Evolutionary conservation across 2,329 filamentous ascomycete genomes (phyloP).

Genomic region (Penicillium sp.): DNA sequence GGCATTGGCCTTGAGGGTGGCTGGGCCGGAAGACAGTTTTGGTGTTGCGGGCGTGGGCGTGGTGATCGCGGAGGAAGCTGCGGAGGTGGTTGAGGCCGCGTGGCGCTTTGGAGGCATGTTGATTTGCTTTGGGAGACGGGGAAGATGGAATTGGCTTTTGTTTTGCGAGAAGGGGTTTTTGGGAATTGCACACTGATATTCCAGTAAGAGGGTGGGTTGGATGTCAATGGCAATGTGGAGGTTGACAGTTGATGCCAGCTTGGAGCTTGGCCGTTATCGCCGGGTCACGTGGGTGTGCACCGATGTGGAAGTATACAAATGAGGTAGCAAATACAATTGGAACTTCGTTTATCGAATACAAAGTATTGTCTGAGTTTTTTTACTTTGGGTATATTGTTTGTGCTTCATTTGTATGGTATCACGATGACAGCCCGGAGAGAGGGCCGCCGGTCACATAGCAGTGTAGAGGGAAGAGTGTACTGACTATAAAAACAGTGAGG

Average conservation of each 20-base stretch:
- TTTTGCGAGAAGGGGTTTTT: neutral
- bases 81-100: conserved; percentile 32
- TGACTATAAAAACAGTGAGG: conserved; percentile 15
- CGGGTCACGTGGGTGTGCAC: conserved; percentile 21
- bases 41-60: conserved; percentile 18
- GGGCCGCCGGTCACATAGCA: neutral
- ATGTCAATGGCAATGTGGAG: conserved; percentile 20
- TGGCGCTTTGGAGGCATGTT: conserved; percentile 32
- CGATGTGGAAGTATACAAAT: conserved; percentile 4
- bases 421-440: neutral
- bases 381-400: neutral
- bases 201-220: neutral
- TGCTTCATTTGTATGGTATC: neutral
- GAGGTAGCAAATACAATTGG: neutral
- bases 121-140: conserved; percentile 27
- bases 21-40: conserved; percentile 36
- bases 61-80: conserved; percentile 21
- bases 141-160: conserved; percentile 13
- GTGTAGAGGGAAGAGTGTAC: conserved; percentile 12
- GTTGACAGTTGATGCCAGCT: conserved; percentile 27
- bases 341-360: too few species aligned
- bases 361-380: neutral
- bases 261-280: conserved; percentile 28
- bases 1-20: conserved; percentile 42
- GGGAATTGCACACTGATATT: neutral